A percentile compares a stretch with the other conserved stretches of the same genome.
These are phyloP conservation scores for Aspergillus tanneri DNA, from an alignment of 2,329 filamentous ascomycete genomes.

Conservation along the genomic window DNA sequence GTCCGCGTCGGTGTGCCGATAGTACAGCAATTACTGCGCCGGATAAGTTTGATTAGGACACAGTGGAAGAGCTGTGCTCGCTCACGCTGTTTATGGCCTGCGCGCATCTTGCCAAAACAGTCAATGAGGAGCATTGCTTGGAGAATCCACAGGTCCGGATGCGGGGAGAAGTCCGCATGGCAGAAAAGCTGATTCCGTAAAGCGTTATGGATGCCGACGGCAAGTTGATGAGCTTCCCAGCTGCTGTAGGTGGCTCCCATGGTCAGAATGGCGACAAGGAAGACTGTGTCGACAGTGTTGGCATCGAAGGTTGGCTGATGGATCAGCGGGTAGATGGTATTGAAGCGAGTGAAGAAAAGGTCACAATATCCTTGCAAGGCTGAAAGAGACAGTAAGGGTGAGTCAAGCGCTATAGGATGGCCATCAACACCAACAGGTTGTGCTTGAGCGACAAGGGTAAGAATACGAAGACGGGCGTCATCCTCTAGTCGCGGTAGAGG, in stretches of 20 bases:
- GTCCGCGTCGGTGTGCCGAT: constrained; percentile 28
- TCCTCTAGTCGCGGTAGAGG: constrained; percentile 30
- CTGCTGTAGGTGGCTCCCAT: constrained; percentile 63
- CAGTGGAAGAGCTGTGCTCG: constrained; percentile 62
- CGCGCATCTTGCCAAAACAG: constrained; percentile 63
- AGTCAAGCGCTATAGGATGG: constrained; percentile 47
- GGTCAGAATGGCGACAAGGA: constrained; percentile 56
- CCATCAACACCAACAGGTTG: constrained; percentile 52
- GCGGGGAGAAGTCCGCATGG: constrained; percentile 56
- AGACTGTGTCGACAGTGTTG: constrained; percentile 50
- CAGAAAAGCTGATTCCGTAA: constrained; percentile 60
- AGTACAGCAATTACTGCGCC: constrained; percentile 53
- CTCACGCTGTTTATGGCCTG: constrained; percentile 63
- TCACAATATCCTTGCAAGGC: constrained; percentile 58
- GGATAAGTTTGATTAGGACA: constrained; percentile 55
- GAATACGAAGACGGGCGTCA: constrained; percentile 39
- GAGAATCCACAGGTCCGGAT: constrained; percentile 61
- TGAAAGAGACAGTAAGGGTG: constrained; percentile 52
- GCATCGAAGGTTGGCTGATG: constrained; percentile 59
- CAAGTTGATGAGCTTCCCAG: constrained; percentile 59
- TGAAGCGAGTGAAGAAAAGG: constrained; percentile 62
- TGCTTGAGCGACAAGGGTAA: constrained; percentile 54
- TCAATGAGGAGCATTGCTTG: constrained; percentile 63
- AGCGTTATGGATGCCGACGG: constrained; percentile 62
- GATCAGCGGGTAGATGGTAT: constrained; percentile 59